These are phyloP conservation scores for Cymbopogon flexuosus DNA, from an alignment of 202 grass and related monocot species.

Conservation along the genomic window DNA sequence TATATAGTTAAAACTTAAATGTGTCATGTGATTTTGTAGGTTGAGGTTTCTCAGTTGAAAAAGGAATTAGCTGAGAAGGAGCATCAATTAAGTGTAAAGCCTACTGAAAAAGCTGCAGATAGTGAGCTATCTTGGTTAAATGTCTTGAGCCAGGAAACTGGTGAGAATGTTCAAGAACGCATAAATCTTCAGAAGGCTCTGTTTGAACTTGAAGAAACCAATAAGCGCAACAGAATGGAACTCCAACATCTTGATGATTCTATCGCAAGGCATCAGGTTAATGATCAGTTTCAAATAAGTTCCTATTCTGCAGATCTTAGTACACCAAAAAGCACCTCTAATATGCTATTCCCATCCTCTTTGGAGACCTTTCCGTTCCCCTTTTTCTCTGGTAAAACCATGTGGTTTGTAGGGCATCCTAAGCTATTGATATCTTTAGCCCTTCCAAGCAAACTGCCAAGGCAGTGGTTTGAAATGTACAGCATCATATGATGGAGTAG, in stretches of 20 bases:
- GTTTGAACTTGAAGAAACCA: slow-evolving; percentile 79
- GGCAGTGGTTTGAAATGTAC: background rate
- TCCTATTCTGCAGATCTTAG: background rate
- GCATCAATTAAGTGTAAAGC: slow-evolving; percentile 76
- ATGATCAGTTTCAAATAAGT: slow-evolving; percentile 14
- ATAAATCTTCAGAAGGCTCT: slow-evolving; percentile 85
- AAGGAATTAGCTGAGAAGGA: slow-evolving; percentile 94
- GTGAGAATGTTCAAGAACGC: slow-evolving; percentile 78
- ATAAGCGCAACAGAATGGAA: slow-evolving; percentile 69
- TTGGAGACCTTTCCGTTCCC: background rate
- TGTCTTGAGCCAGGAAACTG: slow-evolving; percentile 86
- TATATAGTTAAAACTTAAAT: background rate
- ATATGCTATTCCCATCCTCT: background rate
- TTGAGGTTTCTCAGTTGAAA: slow-evolving; percentile 77
- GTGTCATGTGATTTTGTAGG: slow-evolving; percentile 43
- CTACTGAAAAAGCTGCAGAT: slow-evolving; percentile 70
- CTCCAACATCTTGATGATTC: slow-evolving; percentile 74
- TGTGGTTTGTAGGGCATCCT: background rate
- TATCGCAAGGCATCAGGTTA: slow-evolving; percentile 76
- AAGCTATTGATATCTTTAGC: background rate
- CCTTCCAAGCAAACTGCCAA: background rate
- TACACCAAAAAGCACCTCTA: background rate
- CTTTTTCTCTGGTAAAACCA: background rate
- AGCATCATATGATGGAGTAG: background rate
- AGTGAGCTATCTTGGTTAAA: slow-evolving; percentile 89